phyloP scores from a whole-genome alignment of 768 basidiomycete genomes.

The Boletales sp. region DNA sequence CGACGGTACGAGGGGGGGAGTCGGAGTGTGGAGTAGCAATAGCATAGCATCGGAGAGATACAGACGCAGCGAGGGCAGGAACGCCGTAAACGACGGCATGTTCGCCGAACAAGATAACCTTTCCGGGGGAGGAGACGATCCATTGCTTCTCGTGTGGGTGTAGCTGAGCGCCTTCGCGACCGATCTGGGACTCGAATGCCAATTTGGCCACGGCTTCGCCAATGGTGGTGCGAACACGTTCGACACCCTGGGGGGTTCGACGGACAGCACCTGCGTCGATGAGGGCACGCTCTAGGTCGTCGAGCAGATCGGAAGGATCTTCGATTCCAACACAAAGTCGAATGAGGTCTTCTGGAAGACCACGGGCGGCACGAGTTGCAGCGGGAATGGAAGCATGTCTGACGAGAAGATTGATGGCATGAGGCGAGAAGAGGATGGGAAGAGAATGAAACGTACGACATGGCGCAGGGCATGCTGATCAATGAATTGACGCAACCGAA shows the following conservation, averaged over 20 bases:
- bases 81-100: constrained; percentile 98
- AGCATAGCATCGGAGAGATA: constrained; percentile 94
- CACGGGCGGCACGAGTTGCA: constrained; percentile 90
- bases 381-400: constrained; percentile 97
- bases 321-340: constrained; percentile 98
- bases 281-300: constrained; percentile 91
- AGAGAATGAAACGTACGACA: constrained; percentile 75
- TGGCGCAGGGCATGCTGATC: constrained; percentile 98
- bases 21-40: constrained; percentile 74
- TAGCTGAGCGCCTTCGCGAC: not conserved
- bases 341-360: constrained; percentile 97
- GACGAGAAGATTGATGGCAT: not conserved
- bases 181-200: constrained; percentile 32
- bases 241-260: constrained; percentile 39
- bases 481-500: constrained; percentile 98
- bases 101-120: constrained; percentile 97
- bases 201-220: constrained; percentile 69
- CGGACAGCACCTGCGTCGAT: constrained; percentile 88
- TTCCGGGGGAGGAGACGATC: constrained; percentile 94
- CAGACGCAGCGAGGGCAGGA: constrained; percentile 93
- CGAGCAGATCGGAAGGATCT: constrained; percentile 87
- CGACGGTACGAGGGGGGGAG: constrained; percentile 39
- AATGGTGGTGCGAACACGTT: constrained; percentile 47
- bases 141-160: constrained; percentile 50
- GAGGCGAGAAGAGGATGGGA: not conserved